A percentile compares a stretch with the other conserved stretches of the same genome.
Conservation (phyloP, 495 filamentous ascomycete genomes). For the Apiosordaria backusii region DNA sequence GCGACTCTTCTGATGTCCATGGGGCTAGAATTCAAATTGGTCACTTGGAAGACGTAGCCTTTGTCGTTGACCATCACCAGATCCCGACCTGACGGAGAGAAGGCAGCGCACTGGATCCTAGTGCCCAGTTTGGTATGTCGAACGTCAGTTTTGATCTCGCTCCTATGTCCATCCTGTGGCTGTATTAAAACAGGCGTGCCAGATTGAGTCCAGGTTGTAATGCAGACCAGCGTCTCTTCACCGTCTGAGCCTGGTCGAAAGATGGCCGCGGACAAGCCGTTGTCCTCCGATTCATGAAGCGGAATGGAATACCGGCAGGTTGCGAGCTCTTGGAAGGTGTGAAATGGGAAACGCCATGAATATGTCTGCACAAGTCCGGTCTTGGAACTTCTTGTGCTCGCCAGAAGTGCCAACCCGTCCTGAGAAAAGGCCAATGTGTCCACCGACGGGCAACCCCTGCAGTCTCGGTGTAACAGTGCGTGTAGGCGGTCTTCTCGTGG, state of each 20-base stretch:
- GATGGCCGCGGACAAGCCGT: conserved; percentile 33
- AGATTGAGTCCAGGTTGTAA: conserved; percentile 40
- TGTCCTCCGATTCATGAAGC: conserved; percentile 38
- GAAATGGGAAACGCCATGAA: conserved; percentile 34
- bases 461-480: conserved; percentile 26
- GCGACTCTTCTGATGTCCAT: conserved; percentile 31
- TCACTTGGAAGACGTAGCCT: conserved; percentile 35
- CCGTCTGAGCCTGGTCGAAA: conserved; percentile 26
- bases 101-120: conserved; percentile 35
- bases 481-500: conserved; percentile 38
- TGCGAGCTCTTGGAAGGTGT: conserved; percentile 30
- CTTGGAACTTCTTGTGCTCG: conserved; percentile 29
- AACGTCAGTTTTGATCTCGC: conserved; percentile 28
- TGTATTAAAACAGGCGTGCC: conserved; percentile 37
- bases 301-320: conserved; percentile 35
- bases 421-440: conserved; percentile 38
- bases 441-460: conserved; percentile 31
- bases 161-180: conserved; percentile 33
- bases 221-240: conserved; percentile 33
- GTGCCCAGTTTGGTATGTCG: conserved; percentile 32
- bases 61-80: conserved; percentile 39
- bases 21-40: conserved; percentile 33
- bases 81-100: conserved; percentile 32
- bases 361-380: conserved; percentile 35
- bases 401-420: conserved; percentile 36